Base-by-base conservation (phyloP, 2,329 filamentous ascomycete genomes). In the Colletotrichum cordylinicola region DNA sequence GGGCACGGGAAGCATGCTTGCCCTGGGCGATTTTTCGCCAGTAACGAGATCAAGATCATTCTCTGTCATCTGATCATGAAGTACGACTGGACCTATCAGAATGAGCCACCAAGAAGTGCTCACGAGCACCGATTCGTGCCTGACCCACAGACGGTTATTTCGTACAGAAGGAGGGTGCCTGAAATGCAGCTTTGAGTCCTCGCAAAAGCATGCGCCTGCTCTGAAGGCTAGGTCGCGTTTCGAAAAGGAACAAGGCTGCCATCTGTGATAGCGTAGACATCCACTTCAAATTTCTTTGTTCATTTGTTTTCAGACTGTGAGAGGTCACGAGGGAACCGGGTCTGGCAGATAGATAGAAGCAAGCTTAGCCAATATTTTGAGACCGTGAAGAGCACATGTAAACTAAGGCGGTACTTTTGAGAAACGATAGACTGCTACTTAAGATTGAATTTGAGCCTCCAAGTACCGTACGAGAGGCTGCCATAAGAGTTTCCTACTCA, bases 401-500 rank as follows among this genome's bases (percentile, higher is more conserved):
- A 43, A 6, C 43, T 48, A 48, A 2, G 6, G n/a, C 4, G 21
- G 12, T 5, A 9, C n/a, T n/a, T 4, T 21, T 1, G 43, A 21
- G 5, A 2, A 21, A 48, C 13, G 10, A 6, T 4, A 6, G n/a
- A 48, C 10, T 21, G 18, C 9, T n/a, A n/a, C 9, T 12, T 43
- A 8, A 7, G 18, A 5, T 48, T 18, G 18, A 12, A 7, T 48
- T 48, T 21, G 39, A 43, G 39, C 9, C 9, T 8, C 18, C 39
- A 48, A 7, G 18, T 7, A 0, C 43, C 2, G 18, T 1, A 5
- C n/a, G n/a, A 48, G 10, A 21, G 18, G 43, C 5, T 21, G 0
- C 1, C 39, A n/a, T 48, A n/a, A 6, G 2, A n/a, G 4, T n/a
- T 43, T n/a, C 39, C 39, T 10, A n/a, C 18, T 2, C 39, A 43